Evolutionary conservation across 2,329 filamentous ascomycete species (phyloP).

Genomic region (Chlorencoelia australis): DNA sequence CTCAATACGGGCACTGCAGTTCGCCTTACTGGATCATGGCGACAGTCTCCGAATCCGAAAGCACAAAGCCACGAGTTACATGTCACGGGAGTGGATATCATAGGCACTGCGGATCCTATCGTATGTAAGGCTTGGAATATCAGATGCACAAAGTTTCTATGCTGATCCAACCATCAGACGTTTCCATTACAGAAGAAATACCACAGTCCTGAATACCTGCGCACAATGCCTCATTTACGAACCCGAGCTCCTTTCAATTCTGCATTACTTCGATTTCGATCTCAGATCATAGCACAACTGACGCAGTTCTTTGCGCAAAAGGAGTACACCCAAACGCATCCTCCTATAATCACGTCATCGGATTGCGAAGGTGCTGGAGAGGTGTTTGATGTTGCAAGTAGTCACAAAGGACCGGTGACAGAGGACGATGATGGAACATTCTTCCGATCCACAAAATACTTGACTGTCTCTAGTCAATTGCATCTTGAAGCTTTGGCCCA

Average conservation of each 20-base stretch:
- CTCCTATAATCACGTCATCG: conserved; percentile 89
- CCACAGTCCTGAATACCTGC: conserved; percentile 79
- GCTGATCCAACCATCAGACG: conserved; percentile 42
- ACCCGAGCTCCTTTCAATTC: conserved; percentile 73
- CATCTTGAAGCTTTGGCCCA: conserved; percentile 89
- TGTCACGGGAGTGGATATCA: conserved; percentile 55
- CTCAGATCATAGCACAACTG: conserved; percentile 63
- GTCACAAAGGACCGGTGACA: conserved; percentile 12
- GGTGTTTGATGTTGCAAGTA: conserved; percentile 59
- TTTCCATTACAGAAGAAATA: conserved; percentile 97
- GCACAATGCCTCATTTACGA: conserved; percentile 79
- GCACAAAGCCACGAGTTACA: conserved; percentile 74
- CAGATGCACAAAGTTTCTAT: conserved; percentile 4
- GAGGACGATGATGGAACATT: conserved; percentile 45
- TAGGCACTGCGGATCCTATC: conserved; percentile 71
- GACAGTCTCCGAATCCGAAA: conserved; percentile 52
- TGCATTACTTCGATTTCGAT: conserved; percentile 71
- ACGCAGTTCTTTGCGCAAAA: conserved; percentile 64
- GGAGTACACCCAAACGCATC: conserved; percentile 74
- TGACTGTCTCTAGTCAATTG: conserved; percentile 90
- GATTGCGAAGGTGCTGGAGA: conserved; percentile 96
- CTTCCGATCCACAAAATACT: conserved; percentile 81
- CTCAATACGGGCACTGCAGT: conserved; percentile 76
- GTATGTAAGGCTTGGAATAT: conserved; percentile 39
- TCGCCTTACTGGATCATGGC: conserved; percentile 68